Evolutionary conservation across 2,329 filamentous ascomycete genomes (phyloP).

Genomic region (Fusarium fujikuroi): DNA sequence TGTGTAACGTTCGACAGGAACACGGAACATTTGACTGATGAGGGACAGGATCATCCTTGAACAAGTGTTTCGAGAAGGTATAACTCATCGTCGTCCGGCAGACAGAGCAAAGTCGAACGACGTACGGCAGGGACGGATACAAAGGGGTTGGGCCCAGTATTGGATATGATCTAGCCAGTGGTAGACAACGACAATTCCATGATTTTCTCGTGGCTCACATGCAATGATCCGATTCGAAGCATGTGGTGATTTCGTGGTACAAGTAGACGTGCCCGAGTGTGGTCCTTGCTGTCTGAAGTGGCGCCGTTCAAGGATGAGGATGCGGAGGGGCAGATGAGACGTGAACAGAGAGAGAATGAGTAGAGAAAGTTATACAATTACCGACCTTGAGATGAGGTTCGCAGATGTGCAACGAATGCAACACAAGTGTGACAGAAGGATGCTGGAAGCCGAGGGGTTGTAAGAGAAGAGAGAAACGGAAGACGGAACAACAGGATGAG

Average conservation of each 20-base stretch:
- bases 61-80: slow-evolving; percentile 17
- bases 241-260: slow-evolving; percentile 5
- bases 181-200: background rate
- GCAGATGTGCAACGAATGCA: slow-evolving; percentile 12
- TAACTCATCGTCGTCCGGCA: slow-evolving; percentile 18
- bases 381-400: slow-evolving; percentile 10
- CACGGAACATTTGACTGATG: slow-evolving; percentile 24
- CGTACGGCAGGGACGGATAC: slow-evolving; percentile 8
- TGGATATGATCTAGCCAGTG: background rate
- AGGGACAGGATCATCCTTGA: slow-evolving; percentile 17
- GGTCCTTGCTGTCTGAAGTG: slow-evolving; percentile 18
- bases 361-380: background rate
- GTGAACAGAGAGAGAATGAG: background rate
- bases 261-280: slow-evolving; percentile 2
- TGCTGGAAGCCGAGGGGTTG: slow-evolving; percentile 15
- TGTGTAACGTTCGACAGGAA: slow-evolving; percentile 30
- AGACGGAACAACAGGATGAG: slow-evolving; percentile 12
- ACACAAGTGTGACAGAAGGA: slow-evolving; percentile 26
- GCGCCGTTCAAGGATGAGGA: slow-evolving; percentile 7
- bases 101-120: slow-evolving; percentile 29
- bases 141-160: slow-evolving; percentile 11
- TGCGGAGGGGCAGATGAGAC: background rate
- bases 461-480: slow-evolving; percentile 1
- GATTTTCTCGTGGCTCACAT: background rate
- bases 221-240: slow-evolving; percentile 1